Evolutionary conservation across 192 early-diverging fungal species (phyloP).

Genomic region (Gorgonomyces haynaldii): DNA sequence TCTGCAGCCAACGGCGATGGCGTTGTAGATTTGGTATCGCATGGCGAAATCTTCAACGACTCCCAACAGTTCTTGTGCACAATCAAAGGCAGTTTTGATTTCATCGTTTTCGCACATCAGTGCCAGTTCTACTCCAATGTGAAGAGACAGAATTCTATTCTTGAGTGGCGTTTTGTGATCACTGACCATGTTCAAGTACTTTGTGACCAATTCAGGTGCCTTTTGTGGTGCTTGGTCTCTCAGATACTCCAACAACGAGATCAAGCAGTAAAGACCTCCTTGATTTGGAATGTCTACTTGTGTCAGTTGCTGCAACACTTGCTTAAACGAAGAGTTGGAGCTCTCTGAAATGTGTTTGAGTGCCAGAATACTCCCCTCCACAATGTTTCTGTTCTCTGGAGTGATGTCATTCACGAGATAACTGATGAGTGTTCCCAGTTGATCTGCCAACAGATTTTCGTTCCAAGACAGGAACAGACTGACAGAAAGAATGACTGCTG

Average conservation of each 20-base stretch:
- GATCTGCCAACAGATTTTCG: constrained; percentile 29
- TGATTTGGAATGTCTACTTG: too few species aligned
- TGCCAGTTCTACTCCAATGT: constrained; percentile 29
- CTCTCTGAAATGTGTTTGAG: too few species aligned
- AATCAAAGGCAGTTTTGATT: constrained; percentile 30
- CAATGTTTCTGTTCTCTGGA: too few species aligned
- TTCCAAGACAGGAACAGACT: constrained; percentile 23
- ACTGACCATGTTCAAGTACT: constrained; percentile 6
- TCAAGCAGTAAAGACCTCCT: too few species aligned
- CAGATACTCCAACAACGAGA: too few species aligned
- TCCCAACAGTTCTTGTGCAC: constrained; percentile 32
- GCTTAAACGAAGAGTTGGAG: too few species aligned
- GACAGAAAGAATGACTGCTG: constrained; percentile 9
- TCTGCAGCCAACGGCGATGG: constrained; percentile 26
- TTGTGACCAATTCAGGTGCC: constrained; percentile 11
- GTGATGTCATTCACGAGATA: too few species aligned
- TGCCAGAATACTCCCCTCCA: too few species aligned
- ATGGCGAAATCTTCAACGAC: constrained; percentile 18
- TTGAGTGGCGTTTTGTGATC: not conserved
- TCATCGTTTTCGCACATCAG: constrained; percentile 34
- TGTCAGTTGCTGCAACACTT: too few species aligned
- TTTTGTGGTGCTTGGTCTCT: too few species aligned
- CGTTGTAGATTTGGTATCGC: constrained; percentile 28
- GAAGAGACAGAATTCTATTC: not conserved
- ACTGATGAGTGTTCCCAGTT: too few species aligned